Evolutionary conservation across 306 rosid species (phyloP), one percentile per base, ranked within the genome.

Genomic region (Quercus ilex): DNA sequence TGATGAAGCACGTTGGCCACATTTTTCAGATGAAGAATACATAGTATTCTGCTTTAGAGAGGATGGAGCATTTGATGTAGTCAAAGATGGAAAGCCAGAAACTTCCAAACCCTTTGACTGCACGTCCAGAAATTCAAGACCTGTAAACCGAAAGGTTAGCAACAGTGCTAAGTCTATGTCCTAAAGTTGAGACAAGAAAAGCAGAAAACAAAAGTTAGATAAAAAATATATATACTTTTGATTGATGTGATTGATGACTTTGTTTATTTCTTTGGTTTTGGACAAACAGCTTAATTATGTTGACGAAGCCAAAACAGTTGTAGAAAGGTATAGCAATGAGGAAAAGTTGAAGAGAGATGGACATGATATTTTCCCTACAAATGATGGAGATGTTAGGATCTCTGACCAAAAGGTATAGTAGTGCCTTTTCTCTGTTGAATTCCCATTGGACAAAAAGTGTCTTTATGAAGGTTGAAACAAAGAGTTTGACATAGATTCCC

Each of bases 41-140:
- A 94, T 92, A 5, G 91, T 86, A 23, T 89, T 92, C 77, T 83
- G 88, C 78, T 89, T 92, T 53, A 74, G 79, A 79, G 91, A 89
- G 20, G 87, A 92, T 76, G 92, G 85, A 31, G 69, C 83, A 31
- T 80, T 93, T 26, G 92, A 89, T 52, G 86, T 86, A 20, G 79
- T 88, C 70, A 86, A 80, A 74, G 83, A 85, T 57, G 77, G 70
- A 46, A 79, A 80, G 55, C 5, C 81, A 20, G 79, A 77, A n/a
- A 57, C 82, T 20, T 70, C 72, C 18, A 77, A 43, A 38, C 53
- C 11, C 76, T 33, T 49, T 12, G 74, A 83, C 74, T 57, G 74
- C 43, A 33, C 67, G 57, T 75, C 89, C 17, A 49, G 73, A 76
- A 82, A 74, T 73, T 67, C 87, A 19, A 85, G 87, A 76, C 88